Evolutionary conservation across 495 filamentous ascomycete genomes (phyloP).

Genomic region (Lasiosphaeria miniovina): DNA sequence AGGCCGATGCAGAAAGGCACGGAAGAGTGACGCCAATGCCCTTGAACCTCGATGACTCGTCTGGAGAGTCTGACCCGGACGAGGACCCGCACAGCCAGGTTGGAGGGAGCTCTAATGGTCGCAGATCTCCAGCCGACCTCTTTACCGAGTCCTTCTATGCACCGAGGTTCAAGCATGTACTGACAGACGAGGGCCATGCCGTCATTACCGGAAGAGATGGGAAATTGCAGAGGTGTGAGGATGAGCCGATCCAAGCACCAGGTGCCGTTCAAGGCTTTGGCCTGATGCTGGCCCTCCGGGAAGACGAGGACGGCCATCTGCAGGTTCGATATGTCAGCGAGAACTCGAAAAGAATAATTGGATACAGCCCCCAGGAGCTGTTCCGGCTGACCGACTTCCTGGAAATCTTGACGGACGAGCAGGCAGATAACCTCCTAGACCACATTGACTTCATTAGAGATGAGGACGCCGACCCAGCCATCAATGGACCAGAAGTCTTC

Average conservation of each 20-base stretch:
- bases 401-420: slow-evolving; percentile 78
- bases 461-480: slow-evolving; percentile 65
- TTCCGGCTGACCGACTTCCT: slow-evolving; percentile 74
- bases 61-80: slow-evolving; percentile 24
- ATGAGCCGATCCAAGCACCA: slow-evolving; percentile 90
- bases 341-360: slow-evolving; percentile 74
- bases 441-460: slow-evolving; percentile 85
- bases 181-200: slow-evolving; percentile 78
- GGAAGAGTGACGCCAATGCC: slow-evolving; percentile 18
- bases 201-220: slow-evolving; percentile 78
- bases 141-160: slow-evolving; percentile 52
- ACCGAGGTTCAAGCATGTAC: slow-evolving; percentile 72
- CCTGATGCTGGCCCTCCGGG: slow-evolving; percentile 70
- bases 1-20: slow-evolving; percentile 28
- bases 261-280: slow-evolving; percentile 90
- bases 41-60: slow-evolving; percentile 35
- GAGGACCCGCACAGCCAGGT: slow-evolving; percentile 13
- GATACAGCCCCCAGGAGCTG: slow-evolving; percentile 73
- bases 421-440: slow-evolving; percentile 76
- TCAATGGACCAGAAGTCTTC: slow-evolving; percentile 86
- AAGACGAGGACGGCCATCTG: slow-evolving; percentile 64
- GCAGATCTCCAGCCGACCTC: slow-evolving; percentile 22
- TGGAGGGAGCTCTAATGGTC: slow-evolving; percentile 15
- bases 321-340: slow-evolving; percentile 80
- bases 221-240: slow-evolving; percentile 75